These are phyloP conservation scores for Phialophora chinensis DNA, from an alignment of 2,329 filamentous ascomycete genomes.

Conservation along the genomic window DNA sequence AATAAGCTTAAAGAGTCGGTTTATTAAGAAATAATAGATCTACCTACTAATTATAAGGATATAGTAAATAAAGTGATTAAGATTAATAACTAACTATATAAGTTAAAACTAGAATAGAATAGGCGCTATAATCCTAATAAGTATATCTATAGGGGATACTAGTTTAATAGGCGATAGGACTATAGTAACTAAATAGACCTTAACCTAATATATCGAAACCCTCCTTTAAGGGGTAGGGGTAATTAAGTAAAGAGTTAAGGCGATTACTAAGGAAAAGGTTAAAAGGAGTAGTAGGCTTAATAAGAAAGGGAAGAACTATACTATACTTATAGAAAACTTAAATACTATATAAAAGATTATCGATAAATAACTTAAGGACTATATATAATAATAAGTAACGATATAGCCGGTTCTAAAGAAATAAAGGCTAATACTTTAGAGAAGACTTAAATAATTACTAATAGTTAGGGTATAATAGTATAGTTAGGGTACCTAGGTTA, in stretches of 20 bases:
- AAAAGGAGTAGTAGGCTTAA: background rate
- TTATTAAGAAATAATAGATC: background rate
- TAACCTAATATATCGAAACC: background rate
- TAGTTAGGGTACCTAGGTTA: background rate
- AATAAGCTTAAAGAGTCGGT: background rate
- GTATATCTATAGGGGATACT: background rate
- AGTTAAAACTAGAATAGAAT: background rate
- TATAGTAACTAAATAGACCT: background rate
- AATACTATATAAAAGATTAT: background rate
- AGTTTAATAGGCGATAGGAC: background rate
- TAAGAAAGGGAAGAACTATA: background rate
- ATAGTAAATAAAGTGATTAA: background rate
- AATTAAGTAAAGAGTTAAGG: background rate
- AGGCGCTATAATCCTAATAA: no score
- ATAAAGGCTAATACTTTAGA: background rate
- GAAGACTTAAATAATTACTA: background rate
- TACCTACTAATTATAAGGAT: background rate
- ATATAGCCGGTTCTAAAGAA: background rate
- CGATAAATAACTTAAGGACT: background rate
- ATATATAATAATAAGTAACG: background rate
- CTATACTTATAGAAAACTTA: background rate
- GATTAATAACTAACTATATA: background rate
- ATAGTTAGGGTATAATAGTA: constrained; percentile 2
- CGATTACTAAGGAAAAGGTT: background rate
- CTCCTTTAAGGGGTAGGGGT: background rate